phyloP scores from a whole-genome alignment of 2,329 filamentous ascomycete species.

The Ophiostoma pallidulum region DNA sequence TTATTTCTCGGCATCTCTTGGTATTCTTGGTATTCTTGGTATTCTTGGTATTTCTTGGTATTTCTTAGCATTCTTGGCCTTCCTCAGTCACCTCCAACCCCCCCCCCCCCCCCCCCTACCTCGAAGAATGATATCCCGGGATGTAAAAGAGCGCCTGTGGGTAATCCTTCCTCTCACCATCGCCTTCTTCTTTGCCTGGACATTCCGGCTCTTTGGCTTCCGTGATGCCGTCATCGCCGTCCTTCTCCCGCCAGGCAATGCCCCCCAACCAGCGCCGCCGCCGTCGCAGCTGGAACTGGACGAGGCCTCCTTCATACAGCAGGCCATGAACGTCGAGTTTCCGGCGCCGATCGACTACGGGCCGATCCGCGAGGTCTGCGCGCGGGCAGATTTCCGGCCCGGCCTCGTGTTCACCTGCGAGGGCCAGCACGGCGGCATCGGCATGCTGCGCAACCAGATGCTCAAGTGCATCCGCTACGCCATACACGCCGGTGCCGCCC shows the following conservation, averaged over 20 bases:
- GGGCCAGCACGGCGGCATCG: constrained; percentile 30
- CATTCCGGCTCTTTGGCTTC: constrained; percentile 11
- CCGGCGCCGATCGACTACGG: constrained; percentile 26
- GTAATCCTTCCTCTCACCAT: neutral
- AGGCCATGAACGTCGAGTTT: constrained; percentile 26
- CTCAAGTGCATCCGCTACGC: constrained; percentile 32
- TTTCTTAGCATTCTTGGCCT: no score
- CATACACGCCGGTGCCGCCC: constrained; percentile 27
- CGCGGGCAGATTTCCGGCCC: constrained; percentile 23
- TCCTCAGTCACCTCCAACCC: no score
- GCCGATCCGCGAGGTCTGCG: constrained; percentile 26
- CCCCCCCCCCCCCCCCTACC: neutral
- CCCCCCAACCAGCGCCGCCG: no score
- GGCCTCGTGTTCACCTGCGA: constrained; percentile 31
- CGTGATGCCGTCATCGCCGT: constrained; percentile 9
- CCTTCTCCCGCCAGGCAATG: no score
- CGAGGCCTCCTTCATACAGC: constrained; percentile 17
- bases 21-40: neutral
- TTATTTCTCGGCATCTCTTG: no score
- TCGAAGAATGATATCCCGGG: neutral
- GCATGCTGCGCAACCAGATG: constrained; percentile 32
- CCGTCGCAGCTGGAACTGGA: no score
- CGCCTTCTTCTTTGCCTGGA: constrained; percentile 11
- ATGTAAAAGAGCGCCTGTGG: constrained; percentile 5
- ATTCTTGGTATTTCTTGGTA: neutral